These are phyloP conservation scores for Saturnispora ahearnii DNA, from an alignment of 805 yeast genomes.

Conservation along the genomic window DNA sequence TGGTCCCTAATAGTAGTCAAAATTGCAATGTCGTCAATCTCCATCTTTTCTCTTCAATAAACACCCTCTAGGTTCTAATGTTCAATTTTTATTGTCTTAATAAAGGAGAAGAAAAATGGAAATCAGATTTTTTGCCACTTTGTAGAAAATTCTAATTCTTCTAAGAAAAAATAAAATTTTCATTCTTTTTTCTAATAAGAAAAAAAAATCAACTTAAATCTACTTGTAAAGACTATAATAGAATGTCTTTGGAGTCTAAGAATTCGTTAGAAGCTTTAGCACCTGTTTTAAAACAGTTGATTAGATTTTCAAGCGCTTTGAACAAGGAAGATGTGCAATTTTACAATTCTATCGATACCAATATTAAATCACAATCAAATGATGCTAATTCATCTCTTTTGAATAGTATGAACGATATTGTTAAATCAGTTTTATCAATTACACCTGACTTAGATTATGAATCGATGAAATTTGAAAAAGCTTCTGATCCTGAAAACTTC, in stretches of 20 bases:
- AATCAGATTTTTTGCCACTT: conserved; percentile 2
- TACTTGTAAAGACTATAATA: too few relatives aligned
- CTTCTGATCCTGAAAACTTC: conserved; percentile 46
- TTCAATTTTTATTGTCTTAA: too few relatives aligned
- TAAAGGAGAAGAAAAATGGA: neutral
- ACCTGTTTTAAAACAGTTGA: conserved; percentile 44
- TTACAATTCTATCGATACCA: conserved; percentile 52
- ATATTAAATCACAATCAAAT: conserved; percentile 34
- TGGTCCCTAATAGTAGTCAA: conserved; percentile 57
- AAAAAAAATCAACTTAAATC: neutral
- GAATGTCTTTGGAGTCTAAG: neutral
- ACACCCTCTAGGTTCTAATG: neutral
- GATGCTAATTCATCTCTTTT: conserved; percentile 19
- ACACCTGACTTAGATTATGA: conserved; percentile 22
- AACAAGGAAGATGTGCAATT: conserved; percentile 79
- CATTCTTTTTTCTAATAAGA: neutral
- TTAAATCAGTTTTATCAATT: conserved; percentile 20
- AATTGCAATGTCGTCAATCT: conserved; percentile 35
- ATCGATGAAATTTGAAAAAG: conserved; percentile 20
- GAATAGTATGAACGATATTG: conserved; percentile 34
- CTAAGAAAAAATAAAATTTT: neutral
- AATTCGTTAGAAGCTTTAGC: conserved; percentile 25
- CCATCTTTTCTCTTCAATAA: conserved; percentile 9
- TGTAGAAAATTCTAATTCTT: neutral
- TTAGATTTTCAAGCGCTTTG: conserved; percentile 59